Evolutionary conservation across 2,329 filamentous ascomycete species (phyloP).

Genomic region (Pyrenophora graminea): DNA sequence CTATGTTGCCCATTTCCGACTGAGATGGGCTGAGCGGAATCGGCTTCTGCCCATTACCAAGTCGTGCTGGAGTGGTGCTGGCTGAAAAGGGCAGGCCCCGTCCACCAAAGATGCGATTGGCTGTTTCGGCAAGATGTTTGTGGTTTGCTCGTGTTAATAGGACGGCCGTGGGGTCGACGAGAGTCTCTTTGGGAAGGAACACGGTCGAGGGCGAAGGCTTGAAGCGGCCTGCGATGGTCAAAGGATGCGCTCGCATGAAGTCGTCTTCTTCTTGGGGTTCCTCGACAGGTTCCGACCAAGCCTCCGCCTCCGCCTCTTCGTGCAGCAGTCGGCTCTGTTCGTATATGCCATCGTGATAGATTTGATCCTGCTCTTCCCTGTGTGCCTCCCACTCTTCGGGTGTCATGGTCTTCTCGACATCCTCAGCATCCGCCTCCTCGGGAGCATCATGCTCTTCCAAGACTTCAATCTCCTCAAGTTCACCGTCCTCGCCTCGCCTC

Average conservation of each 20-base stretch:
- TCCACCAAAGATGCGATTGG: slow-evolving; percentile 77
- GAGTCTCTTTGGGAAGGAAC: slow-evolving; percentile 69
- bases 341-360: slow-evolving; percentile 42
- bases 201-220: slow-evolving; percentile 74
- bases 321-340: slow-evolving; percentile 51
- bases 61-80: slow-evolving; percentile 63
- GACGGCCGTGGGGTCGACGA: slow-evolving; percentile 70
- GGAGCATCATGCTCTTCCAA: slow-evolving; percentile 20
- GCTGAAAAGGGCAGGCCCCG: slow-evolving; percentile 74
- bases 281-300: slow-evolving; percentile 29
- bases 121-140: slow-evolving; percentile 74
- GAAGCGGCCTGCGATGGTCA: slow-evolving; percentile 75
- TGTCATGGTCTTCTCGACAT: slow-evolving; percentile 34
- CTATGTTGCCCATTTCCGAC: slow-evolving; percentile 71
- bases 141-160: slow-evolving; percentile 68
- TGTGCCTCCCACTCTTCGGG: slow-evolving; percentile 42
- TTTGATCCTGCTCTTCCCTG: slow-evolving; percentile 36
- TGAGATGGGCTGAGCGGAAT: slow-evolving; percentile 68
- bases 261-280: slow-evolving; percentile 43
- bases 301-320: slow-evolving; percentile 50
- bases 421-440: slow-evolving; percentile 24
- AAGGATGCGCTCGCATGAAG: slow-evolving; percentile 68
- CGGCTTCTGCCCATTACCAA: slow-evolving; percentile 62
- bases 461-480: slow-evolving; percentile 63
- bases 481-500: slow-evolving; percentile 60